Evolutionary conservation across 2,329 filamentous ascomycete species (phyloP).

Genomic region (Xylaria sp.): DNA sequence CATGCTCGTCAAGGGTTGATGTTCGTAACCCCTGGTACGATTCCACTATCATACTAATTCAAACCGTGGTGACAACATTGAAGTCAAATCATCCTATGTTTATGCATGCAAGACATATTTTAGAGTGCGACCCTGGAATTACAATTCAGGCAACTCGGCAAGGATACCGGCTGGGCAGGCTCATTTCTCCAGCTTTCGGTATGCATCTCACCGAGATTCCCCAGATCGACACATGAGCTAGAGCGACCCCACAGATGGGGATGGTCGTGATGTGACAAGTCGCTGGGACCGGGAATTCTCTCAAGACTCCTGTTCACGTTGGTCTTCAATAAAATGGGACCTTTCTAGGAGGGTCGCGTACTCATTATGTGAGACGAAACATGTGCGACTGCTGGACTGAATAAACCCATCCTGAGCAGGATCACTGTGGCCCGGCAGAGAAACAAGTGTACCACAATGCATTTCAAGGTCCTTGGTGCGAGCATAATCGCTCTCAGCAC

Average conservation of each 20-base stretch:
- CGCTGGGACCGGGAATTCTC: slow-evolving; percentile 29
- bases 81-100: not conserved
- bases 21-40: not conserved
- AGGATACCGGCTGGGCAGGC: not conserved
- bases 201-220: slow-evolving; percentile 24
- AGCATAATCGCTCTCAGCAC: slow-evolving; percentile 7
- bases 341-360: not conserved
- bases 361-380: not conserved
- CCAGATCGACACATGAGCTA: slow-evolving; percentile 14
- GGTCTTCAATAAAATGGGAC: not conserved
- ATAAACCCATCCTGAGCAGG: not conserved
- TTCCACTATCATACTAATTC: too few species aligned
- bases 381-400: not conserved
- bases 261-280: slow-evolving; percentile 22
- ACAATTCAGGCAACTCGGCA: not conserved
- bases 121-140: not conserved
- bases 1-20: not conserved
- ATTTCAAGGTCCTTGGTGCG: slow-evolving; percentile 13
- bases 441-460: not conserved
- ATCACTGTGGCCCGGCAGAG: too few species aligned
- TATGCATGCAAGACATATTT: not conserved
- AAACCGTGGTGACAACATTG: not conserved
- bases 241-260: slow-evolving; percentile 35
- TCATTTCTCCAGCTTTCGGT: slow-evolving; percentile 17
- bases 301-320: not conserved